Percentiles rank a stretch among this genome's conserved stretches.
phyloP scores from a whole-genome alignment of 1,284 basidiomycete genomes.

The Leccinum fuscescens region DNA sequence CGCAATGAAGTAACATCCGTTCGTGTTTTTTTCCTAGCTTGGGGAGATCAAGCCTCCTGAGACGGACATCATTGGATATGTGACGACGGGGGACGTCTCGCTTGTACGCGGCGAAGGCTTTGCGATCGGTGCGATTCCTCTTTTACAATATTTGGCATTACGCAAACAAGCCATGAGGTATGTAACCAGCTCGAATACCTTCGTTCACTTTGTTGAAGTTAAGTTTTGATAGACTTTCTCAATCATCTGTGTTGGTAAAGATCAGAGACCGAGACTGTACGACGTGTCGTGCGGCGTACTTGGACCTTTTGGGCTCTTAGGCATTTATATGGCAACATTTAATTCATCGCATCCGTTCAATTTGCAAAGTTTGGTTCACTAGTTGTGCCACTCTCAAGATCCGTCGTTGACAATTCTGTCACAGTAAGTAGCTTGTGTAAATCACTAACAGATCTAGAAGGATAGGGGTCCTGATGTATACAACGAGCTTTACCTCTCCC shows the following conservation, averaged over 20 bases:
- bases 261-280: slow-evolving; percentile 48
- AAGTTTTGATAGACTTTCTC: slow-evolving; percentile 18
- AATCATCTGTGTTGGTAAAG: slow-evolving; percentile 40
- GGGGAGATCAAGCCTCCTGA: slow-evolving; percentile 41
- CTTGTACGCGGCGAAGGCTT: slow-evolving; percentile 72
- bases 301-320: slow-evolving; percentile 37
- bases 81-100: slow-evolving; percentile 79
- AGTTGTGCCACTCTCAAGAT: no score
- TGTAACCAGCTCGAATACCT: slow-evolving; percentile 1
- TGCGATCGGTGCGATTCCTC: slow-evolving; percentile 68
- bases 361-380: neutral
- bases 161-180: slow-evolving; percentile 53
- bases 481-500: neutral
- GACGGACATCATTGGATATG: slow-evolving; percentile 66
- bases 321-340: neutral
- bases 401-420: neutral
- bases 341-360: neutral
- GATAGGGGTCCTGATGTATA: neutral
- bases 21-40: slow-evolving; percentile 37
- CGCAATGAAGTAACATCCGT: neutral
- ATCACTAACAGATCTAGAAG: neutral
- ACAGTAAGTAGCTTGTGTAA: neutral
- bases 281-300: slow-evolving; percentile 41
- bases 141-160: slow-evolving; percentile 53
- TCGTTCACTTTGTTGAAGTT: neutral